phyloP scores from a whole-genome alignment of 2,329 filamentous ascomycete genomes.

The Pestalotiopsis sp. region DNA sequence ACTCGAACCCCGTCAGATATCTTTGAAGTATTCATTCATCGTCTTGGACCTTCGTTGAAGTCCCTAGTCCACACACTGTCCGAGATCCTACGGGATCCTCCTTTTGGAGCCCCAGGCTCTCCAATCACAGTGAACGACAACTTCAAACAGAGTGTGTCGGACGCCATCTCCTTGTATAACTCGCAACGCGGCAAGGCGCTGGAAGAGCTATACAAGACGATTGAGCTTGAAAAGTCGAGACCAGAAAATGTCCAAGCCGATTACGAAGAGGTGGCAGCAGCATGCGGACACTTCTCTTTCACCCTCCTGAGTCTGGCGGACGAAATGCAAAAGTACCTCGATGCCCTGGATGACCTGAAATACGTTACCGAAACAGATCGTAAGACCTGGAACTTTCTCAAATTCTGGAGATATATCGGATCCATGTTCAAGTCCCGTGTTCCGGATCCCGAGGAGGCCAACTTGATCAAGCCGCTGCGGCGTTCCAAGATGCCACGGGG shows the following conservation, averaged over 20 bases:
- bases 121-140: slow-evolving; percentile 76
- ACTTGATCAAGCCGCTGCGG: slow-evolving; percentile 49
- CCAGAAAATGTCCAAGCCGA: slow-evolving; percentile 83
- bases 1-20: slow-evolving; percentile 76
- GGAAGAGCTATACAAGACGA: slow-evolving; percentile 76
- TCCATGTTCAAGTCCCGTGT: slow-evolving; percentile 28
- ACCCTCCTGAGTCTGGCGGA: slow-evolving; percentile 89
- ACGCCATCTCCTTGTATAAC: slow-evolving; percentile 81
- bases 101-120: slow-evolving; percentile 72
- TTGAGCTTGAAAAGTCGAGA: slow-evolving; percentile 68
- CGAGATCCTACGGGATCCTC: slow-evolving; percentile 83
- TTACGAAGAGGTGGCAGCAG: slow-evolving; percentile 96
- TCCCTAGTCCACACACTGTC: slow-evolving; percentile 90
- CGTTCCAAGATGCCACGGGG: slow-evolving; percentile 58
- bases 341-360: slow-evolving; percentile 84
- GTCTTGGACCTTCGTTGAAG: slow-evolving; percentile 93
- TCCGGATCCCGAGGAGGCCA: slow-evolving; percentile 44
- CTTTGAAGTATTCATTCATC: slow-evolving; percentile 85
- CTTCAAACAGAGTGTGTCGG: slow-evolving; percentile 76
- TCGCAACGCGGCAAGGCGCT: slow-evolving; percentile 75
- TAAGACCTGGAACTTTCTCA: slow-evolving; percentile 82
- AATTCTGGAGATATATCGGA: slow-evolving; percentile 64
- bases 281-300: slow-evolving; percentile 95
- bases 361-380: slow-evolving; percentile 63
- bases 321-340: slow-evolving; percentile 81